phyloP scores from a whole-genome alignment of 2,329 filamentous ascomycete species.

The Xylariaceae sp. region DNA sequence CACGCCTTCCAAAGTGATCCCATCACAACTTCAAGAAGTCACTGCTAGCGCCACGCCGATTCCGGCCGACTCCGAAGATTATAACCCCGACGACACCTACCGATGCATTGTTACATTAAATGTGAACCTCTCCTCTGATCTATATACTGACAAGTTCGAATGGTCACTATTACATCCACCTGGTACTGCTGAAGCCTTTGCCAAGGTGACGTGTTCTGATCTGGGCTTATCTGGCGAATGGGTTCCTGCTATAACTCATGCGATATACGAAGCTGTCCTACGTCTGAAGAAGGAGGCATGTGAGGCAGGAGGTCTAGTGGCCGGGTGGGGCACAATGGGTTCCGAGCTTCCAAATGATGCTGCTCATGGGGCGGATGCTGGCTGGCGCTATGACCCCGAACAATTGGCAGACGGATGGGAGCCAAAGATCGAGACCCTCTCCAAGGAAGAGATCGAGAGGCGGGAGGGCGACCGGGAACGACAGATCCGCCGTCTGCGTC shows the following conservation, averaged over 20 bases:
- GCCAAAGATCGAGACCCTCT: constrained; percentile 79
- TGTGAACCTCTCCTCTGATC: constrained; percentile 86
- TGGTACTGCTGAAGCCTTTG: constrained; percentile 90
- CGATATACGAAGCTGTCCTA: constrained; percentile 93
- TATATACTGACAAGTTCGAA: constrained; percentile 97
- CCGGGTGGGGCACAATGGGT: constrained; percentile 69
- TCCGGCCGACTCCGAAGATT: constrained; percentile 69
- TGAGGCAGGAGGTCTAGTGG: constrained; percentile 86
- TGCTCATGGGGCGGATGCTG: constrained; percentile 79
- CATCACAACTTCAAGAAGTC: constrained; percentile 59
- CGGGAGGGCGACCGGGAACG: constrained; percentile 92
- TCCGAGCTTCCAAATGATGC: constrained; percentile 87
- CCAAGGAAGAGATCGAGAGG: constrained; percentile 97
- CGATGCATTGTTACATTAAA: constrained; percentile 90
- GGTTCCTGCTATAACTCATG: constrained; percentile 92
- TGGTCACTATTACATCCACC: constrained; percentile 94
- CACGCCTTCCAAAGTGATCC: constrained; percentile 56
- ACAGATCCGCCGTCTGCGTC: constrained; percentile 81
- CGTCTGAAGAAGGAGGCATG: constrained; percentile 95
- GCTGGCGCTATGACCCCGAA: constrained; percentile 95
- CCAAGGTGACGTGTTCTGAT: constrained; percentile 90
- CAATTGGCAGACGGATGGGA: constrained; percentile 85
- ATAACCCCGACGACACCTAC: constrained; percentile 93
- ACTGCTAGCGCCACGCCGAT: constrained; percentile 73
- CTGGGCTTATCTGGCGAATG: constrained; percentile 89